Evolutionary conservation across 2,329 filamentous ascomycete species (phyloP), one percentile per base, ranked within the genome.

Genomic region (Penicillium janthinellum): DNA sequence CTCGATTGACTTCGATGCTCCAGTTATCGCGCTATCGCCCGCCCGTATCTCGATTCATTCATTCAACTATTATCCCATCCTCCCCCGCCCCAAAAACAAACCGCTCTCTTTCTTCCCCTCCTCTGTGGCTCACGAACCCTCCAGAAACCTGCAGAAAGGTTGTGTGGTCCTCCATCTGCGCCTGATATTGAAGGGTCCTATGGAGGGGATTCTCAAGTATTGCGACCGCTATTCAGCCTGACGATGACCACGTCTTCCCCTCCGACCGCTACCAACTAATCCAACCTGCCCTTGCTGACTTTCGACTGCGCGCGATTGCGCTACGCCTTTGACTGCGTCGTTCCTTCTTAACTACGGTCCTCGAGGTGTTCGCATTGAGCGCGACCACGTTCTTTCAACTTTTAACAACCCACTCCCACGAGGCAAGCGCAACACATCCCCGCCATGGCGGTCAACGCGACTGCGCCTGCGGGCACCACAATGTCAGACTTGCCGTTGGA

Each of bases 401-500:
- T 22, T 20, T 28, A 54, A 39, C 35, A 50, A 11, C 35, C 37
- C 34, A 49, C 45, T 45, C 57, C 44, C 42, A 45, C 51, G 17
- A 42, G 60, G 61, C 55, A 67, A 60, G 57, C 53, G 60, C 54
- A 47, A 38, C 54, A 48, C 17, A 34, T 12, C 39, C 54, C 64
- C 65, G 83, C 79, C 79, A 96, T 96, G 92, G 91, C 94, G 81
- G 87, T 59, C 42, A 67, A 62, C 51, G 50, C 89, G 55, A 56
- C 51, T 56, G 63, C 67, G 56, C 57, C 63, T 80, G 85, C 94
- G 76, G 89, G 86, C 70, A 87, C 89, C 67, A 88, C 91, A 78
- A 85, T 92, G 81, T 87, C 84, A 57, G 81, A 87, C 72, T 84
- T 96, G 76, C 89, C 91, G 76, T 84, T 90, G 75, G 90, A 94